Evolutionary conservation across 208 protist species (phyloP).

Genomic region (Strigomonas culicis): DNA sequence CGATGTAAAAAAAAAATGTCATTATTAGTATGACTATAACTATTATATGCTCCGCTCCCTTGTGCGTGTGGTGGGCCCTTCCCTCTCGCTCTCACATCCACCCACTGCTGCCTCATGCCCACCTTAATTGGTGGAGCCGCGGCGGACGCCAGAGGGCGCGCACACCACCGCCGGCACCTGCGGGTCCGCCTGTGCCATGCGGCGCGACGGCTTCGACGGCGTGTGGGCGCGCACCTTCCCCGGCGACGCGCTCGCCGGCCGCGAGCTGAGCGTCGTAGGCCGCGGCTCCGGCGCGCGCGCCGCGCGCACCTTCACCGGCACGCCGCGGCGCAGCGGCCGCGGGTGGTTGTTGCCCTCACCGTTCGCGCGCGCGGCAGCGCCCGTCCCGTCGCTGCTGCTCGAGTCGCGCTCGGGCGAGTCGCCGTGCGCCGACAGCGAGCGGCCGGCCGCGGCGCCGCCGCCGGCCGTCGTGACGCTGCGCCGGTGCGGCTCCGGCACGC

Average conservation of each 20-base stretch:
- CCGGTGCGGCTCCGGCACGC: neutral
- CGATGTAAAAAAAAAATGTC: no score
- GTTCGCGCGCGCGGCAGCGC: constrained; percentile 1
- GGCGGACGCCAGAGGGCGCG: no score
- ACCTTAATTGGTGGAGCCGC: no score
- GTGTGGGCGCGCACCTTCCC: neutral
- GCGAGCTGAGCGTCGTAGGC: no score
- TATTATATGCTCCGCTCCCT: neutral
- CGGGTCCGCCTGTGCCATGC: no score
- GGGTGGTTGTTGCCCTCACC: neutral
- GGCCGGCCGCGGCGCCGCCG: neutral
- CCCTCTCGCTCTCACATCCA: no score
- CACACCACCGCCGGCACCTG: no score
- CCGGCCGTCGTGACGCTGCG: no score
- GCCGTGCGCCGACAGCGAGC: neutral
- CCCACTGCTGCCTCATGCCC: no score
- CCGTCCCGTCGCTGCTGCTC: constrained; percentile 5
- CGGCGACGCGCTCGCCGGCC: neutral
- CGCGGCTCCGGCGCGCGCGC: constrained; percentile 11
- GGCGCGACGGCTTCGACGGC: constrained; percentile 1
- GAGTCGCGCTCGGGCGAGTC: constrained; percentile 3
- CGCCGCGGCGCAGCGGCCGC: constrained; percentile 9
- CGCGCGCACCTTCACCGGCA: constrained; percentile 13
- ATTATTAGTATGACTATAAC: neutral
- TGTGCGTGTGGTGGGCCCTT: neutral